phyloP scores from a whole-genome alignment of 108 stramenopile species.

The Licmophora abbreviata region DNA sequence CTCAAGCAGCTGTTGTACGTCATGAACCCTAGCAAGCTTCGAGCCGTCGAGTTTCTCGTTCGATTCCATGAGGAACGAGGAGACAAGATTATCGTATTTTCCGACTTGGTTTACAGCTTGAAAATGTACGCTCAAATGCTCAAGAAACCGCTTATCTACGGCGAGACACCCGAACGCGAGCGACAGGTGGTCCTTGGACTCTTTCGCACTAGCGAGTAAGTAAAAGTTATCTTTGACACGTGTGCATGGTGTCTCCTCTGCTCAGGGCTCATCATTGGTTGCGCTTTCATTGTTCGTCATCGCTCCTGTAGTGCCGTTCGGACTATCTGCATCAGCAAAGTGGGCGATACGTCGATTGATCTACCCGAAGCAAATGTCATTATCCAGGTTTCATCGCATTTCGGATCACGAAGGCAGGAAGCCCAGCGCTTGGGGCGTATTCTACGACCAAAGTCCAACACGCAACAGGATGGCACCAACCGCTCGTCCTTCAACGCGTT shows the following conservation, averaged over 20 bases:
- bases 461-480: constrained; percentile 86
- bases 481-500: constrained; percentile 93
- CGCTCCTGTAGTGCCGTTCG: constrained; percentile 46
- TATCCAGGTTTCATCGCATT: constrained; percentile 98
- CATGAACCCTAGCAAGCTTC: constrained; percentile 96
- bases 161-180: constrained; percentile 92
- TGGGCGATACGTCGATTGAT: constrained; percentile 98
- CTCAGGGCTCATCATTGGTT: not conserved
- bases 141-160: constrained; percentile 86
- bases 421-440: constrained; percentile 98
- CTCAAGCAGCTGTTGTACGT: constrained; percentile 91
- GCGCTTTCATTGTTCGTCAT: not conserved
- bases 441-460: constrained; percentile 89
- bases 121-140: constrained; percentile 85
- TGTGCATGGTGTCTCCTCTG: not conserved
- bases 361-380: constrained; percentile 99
- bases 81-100: constrained; percentile 98
- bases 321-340: constrained; percentile 92
- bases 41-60: constrained; percentile 88
- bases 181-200: constrained; percentile 87
- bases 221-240: constrained; percentile 1
- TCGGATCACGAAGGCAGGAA: constrained; percentile 97
- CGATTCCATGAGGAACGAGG: constrained; percentile 90
- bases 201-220: constrained; percentile 74
- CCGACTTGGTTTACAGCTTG: constrained; percentile 89